Conservation (phyloP, 2,329 filamentous ascomycete genomes). For the Aspergillus sp. region DNA sequence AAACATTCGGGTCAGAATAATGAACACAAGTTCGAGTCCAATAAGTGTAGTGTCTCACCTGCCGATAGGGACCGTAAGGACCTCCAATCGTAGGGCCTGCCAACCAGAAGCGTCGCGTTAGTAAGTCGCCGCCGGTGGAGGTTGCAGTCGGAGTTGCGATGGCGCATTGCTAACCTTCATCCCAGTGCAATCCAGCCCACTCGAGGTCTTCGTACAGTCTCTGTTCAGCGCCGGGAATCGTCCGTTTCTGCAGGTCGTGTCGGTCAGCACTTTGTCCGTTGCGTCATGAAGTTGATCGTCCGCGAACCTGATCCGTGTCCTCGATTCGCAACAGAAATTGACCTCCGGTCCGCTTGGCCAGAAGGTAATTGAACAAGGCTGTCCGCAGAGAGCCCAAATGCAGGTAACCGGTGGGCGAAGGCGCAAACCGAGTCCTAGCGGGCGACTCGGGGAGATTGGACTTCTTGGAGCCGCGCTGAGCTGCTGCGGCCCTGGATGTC, state of each 20-base stretch:
- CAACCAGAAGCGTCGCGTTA: neutral
- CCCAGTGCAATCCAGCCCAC: constrained; percentile 91
- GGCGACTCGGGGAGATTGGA: constrained; percentile 52
- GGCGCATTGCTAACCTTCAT: constrained; percentile 65
- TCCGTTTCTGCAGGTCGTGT: constrained; percentile 63
- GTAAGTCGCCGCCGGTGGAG: constrained; percentile 3
- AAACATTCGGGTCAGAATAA: neutral
- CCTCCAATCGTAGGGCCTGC: constrained; percentile 77
- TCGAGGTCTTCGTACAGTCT: constrained; percentile 74
- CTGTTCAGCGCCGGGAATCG: constrained; percentile 75
- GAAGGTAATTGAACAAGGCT: constrained; percentile 90
- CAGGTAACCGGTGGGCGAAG: constrained; percentile 90
- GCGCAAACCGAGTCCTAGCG: constrained; percentile 83
- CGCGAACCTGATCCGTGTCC: constrained; percentile 82
- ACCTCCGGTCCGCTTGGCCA: constrained; percentile 83
- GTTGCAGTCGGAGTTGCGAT: constrained; percentile 7
- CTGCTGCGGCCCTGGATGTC: constrained; percentile 16
- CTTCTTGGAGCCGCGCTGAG: constrained; percentile 30
- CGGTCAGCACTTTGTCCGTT: neutral
- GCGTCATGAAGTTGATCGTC: neutral
- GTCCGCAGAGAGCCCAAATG: constrained; percentile 90
- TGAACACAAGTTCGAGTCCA: neutral
- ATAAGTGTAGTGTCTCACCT: constrained; percentile 54
- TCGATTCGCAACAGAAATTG: constrained; percentile 90
- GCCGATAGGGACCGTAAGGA: constrained; percentile 79